phyloP scores from a whole-genome alignment of 164 flowering plant species.

The Aristolochia fimbriata region DNA sequence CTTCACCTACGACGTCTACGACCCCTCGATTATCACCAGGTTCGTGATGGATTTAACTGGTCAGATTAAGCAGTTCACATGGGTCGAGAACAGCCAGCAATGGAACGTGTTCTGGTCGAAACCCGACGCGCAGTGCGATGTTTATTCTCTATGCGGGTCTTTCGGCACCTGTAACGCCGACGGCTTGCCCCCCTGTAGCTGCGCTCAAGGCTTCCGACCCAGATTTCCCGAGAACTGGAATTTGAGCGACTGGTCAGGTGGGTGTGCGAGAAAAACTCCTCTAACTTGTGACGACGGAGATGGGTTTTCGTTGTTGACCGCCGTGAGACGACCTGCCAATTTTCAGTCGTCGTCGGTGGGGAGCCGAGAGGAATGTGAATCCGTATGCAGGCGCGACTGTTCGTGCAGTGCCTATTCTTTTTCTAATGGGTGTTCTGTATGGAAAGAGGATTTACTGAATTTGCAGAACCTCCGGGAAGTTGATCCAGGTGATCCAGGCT shows the following conservation, averaged over 20 bases:
- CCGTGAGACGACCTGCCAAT: conserved; percentile 2
- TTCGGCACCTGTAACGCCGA: conserved; percentile 13
- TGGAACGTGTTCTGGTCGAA: conserved; percentile 17
- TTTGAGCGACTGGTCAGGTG: conserved; percentile 10
- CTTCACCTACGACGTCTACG: conserved; percentile 5
- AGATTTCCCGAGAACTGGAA: conserved; percentile 6
- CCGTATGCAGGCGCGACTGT: conserved; percentile 12
- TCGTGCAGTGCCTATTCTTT: conserved; percentile 13
- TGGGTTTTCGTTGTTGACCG: conserved; percentile 1
- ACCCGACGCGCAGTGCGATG: conserved; percentile 11
- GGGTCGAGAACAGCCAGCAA: neutral
- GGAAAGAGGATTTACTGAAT: conserved; percentile 10
- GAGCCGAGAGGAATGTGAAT: conserved; percentile 7
- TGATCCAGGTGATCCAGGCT: neutral
- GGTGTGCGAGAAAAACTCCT: conserved; percentile 13
- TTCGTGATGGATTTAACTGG: conserved; percentile 13
- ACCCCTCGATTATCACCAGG: conserved; percentile 2
- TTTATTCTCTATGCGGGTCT: conserved; percentile 13
- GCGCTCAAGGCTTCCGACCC: conserved; percentile 15
- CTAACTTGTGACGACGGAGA: conserved; percentile 9
- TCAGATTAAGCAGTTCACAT: conserved; percentile 8
- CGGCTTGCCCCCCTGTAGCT: conserved; percentile 6
- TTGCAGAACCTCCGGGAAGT: conserved; percentile 1
- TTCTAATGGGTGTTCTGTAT: conserved; percentile 5
- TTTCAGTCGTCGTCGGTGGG: neutral